Evolutionary conservation across 2,329 filamentous ascomycete genomes (phyloP).

Genomic region (Talaromyces sp.): DNA sequence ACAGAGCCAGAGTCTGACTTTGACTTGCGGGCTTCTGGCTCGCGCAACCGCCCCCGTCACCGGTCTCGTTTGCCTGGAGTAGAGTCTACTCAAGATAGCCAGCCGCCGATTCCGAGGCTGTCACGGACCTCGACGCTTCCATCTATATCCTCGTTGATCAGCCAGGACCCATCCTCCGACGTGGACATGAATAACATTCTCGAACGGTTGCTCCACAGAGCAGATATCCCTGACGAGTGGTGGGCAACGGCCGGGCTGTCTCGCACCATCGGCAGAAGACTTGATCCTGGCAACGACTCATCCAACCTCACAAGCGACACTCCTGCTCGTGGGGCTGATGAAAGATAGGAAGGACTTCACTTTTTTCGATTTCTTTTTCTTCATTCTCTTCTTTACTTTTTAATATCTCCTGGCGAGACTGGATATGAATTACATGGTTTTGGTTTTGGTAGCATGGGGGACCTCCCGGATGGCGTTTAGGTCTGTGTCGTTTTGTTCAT

Average conservation of each 20-base stretch:
- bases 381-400: not conserved
- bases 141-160: slow-evolving; percentile 25
- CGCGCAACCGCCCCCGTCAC: slow-evolving; percentile 7
- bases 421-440: not conserved
- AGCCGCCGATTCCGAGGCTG: slow-evolving; percentile 19
- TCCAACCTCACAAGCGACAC: slow-evolving; percentile 7
- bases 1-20: slow-evolving; percentile 21
- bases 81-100: slow-evolving; percentile 27
- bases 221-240: slow-evolving; percentile 77
- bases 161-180: slow-evolving; percentile 21
- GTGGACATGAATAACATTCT: slow-evolving; percentile 66
- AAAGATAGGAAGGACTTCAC: slow-evolving; percentile 1
- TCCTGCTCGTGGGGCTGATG: slow-evolving; percentile 1
- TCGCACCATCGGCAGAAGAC: slow-evolving; percentile 41
- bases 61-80: slow-evolving; percentile 13
- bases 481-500: not conserved
- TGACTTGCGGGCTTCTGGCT: slow-evolving; percentile 2
- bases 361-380: not conserved
- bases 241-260: slow-evolving; percentile 67
- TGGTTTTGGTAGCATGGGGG: not conserved
- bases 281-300: slow-evolving; percentile 20
- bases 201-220: slow-evolving; percentile 60
- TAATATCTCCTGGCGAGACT: slow-evolving; percentile 11
- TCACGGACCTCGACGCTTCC: slow-evolving; percentile 15
- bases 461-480: not conserved